Percentiles rank a stretch among this genome's conserved stretches.
Evolutionary conservation across 768 basidiomycete species (phyloP).

Genomic region (Mycena pura): DNA sequence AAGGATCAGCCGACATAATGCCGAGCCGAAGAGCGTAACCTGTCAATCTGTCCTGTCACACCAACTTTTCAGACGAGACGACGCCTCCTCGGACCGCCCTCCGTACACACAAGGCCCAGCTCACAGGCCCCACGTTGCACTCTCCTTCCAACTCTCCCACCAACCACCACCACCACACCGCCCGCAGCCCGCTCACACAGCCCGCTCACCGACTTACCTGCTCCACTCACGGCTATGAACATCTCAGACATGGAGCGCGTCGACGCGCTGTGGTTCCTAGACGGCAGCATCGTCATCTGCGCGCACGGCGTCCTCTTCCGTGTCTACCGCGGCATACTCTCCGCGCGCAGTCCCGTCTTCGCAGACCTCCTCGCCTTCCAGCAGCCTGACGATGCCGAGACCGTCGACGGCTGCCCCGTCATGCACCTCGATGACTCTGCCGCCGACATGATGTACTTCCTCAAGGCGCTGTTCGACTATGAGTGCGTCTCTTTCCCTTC

Average conservation of each 20-base stretch:
- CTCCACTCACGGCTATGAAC: conserved; percentile 16
- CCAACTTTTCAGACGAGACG: no score
- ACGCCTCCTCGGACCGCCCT: no score
- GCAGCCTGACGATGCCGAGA: conserved; percentile 14
- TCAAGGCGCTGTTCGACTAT: conserved; percentile 27
- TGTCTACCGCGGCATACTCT: conserved; percentile 23
- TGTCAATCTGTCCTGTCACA: no score
- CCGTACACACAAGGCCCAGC: no score
- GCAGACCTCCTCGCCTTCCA: conserved; percentile 20
- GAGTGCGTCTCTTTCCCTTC: conserved; percentile 17
- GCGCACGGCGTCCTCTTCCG: conserved; percentile 23
- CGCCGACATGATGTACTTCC: conserved; percentile 27
- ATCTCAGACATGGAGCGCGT: conserved; percentile 17
- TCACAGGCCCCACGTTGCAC: no score
- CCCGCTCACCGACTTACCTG: no score
- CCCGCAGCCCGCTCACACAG: no score
- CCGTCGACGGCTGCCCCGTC: conserved; percentile 21
- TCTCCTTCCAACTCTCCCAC: no score
- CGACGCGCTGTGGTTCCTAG: conserved; percentile 21
- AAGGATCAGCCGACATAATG: no score
- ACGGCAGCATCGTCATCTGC: conserved; percentile 23
- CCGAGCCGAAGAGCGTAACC: no score
- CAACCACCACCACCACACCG: no score
- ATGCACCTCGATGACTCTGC: conserved; percentile 25
- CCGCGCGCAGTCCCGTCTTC: conserved; percentile 20